phyloP scores from a whole-genome alignment of 1,139 yeast genomes.

The Scheffersomyces lignicola region DNA sequence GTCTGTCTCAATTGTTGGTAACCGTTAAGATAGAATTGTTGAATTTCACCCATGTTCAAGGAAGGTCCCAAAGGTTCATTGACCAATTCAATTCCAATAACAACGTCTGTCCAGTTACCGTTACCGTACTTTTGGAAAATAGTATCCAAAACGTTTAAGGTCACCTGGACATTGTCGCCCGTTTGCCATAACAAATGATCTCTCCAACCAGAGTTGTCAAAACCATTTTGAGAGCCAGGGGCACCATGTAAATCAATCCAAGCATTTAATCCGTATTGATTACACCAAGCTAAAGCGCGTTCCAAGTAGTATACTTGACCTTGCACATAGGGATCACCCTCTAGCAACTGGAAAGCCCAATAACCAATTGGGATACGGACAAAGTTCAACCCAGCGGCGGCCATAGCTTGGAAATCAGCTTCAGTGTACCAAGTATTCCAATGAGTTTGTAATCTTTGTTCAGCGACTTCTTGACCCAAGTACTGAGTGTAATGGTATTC shows the following conservation, averaged over 20 bases:
- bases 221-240: conserved; percentile 97
- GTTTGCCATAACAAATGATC: conserved; percentile 62
- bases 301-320: conserved; percentile 79
- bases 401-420: conserved; percentile 64
- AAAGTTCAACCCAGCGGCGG: conserved; percentile 69
- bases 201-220: conserved; percentile 90
- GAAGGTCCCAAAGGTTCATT: conserved; percentile 87
- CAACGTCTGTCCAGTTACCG: conserved; percentile 64
- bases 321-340: conserved; percentile 80
- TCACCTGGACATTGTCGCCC: conserved; percentile 48
- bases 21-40: conserved; percentile 57
- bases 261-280: conserved; percentile 60
- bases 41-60: conserved; percentile 58
- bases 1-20: conserved; percentile 50
- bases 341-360: conserved; percentile 79
- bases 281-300: conserved; percentile 76
- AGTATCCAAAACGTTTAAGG: conserved; percentile 51
- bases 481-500: conserved; percentile 70
- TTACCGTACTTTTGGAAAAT: conserved; percentile 63
- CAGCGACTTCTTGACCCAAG: conserved; percentile 65
- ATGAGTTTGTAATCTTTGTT: conserved; percentile 56
- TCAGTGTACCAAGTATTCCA: conserved; percentile 83
- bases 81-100: conserved; percentile 79
- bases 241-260: conserved; percentile 97
- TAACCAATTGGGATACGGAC: conserved; percentile 94